Evolutionary conservation across 257 asterid genomes (phyloP).

Genomic region (Solanum habrochaites): DNA sequence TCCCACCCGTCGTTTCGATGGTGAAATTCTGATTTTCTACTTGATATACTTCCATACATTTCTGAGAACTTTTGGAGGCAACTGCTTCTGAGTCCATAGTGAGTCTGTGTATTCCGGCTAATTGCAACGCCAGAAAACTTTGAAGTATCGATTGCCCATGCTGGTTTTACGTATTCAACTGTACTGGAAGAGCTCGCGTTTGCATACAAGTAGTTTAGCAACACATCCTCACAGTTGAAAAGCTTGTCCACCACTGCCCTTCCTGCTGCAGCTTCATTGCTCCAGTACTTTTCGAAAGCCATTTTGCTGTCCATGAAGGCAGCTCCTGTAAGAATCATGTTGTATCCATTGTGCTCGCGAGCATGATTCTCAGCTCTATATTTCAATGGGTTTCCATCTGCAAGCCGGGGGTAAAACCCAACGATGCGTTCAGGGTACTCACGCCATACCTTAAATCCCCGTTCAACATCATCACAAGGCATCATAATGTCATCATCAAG

Average conservation of each 20-base stretch:
- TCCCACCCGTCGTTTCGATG: constrained; percentile 94
- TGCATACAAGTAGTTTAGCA: constrained; percentile 83
- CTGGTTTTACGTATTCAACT: constrained; percentile 67
- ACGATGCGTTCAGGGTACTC: constrained; percentile 67
- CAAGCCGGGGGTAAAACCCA: constrained; percentile 86
- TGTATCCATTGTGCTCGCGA: constrained; percentile 59
- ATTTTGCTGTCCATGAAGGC: constrained; percentile 50
- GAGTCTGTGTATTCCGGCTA: constrained; percentile 60
- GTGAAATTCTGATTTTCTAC: constrained; percentile 45
- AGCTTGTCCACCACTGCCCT: constrained; percentile 46
- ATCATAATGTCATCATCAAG: constrained; percentile 96
- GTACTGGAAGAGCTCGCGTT: constrained; percentile 42
- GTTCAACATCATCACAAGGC: constrained; percentile 86
- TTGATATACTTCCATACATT: constrained; percentile 57
- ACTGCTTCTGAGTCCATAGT: constrained; percentile 53
- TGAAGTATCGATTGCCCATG: constrained; percentile 74
- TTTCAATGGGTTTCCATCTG: constrained; percentile 28
- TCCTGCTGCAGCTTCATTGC: constrained; percentile 44
- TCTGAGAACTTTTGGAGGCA: constrained; percentile 47
- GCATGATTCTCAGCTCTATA: constrained; percentile 78
- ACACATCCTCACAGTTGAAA: constrained; percentile 88
- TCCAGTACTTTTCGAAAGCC: constrained; percentile 83
- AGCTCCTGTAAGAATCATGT: constrained; percentile 89
- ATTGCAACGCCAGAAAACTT: constrained; percentile 81
- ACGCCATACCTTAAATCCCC: constrained; percentile 87